Base-by-base conservation (phyloP, 1,139 yeast genomes). In the Nakaseomyces bracarensis region DNA sequence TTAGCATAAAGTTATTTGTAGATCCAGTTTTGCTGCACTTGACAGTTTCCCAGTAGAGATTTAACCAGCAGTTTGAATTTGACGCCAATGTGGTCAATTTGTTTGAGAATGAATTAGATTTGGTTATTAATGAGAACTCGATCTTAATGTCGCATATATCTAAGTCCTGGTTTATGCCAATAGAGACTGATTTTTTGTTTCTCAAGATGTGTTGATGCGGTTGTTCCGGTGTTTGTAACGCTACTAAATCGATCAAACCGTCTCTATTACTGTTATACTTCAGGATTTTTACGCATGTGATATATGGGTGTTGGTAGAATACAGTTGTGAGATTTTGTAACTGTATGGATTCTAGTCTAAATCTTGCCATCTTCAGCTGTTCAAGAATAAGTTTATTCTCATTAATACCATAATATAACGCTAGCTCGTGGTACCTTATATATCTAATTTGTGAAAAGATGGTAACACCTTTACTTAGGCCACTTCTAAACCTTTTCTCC, bases 371-470 rank as follows among this genome's bases (percentile, higher is more conserved):
- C 11, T 36, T 39, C 38, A 51, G 43, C 19, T 47, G 30, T n/a
- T 23, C 35, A 4, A 33, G 13, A 7, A 33, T 20, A 15, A 42
- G 37, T 29, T 46, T 50, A 13, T 33, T 33, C 3, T 21, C 25
- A 20, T 3, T 20, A 4, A 33, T 33, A 9, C 36, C 36, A 31
- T 47, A 47, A 14, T 49, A 49, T 3, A 55, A 52, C 45, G 58
- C 75, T 25, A 52, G 46, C 43, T 70, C 68, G 61, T 79, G 79
- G 58, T 91, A 89, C 3, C 64, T 54, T 30, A 87, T 64, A 54
- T 80, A 84, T 38, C 91, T 60, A 16, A 69, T 56, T 60, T 91
- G 97, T 4, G 91, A 79, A 15, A 56, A 47, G 15, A 86, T 84
- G 0, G 87, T 75, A 1, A 91, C 78, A 0, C 96, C 96, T 9